These are phyloP conservation scores for Stephanodiscus minutulus DNA, from an alignment of 108 stramenopile genomes.

Conservation along the genomic window DNA sequence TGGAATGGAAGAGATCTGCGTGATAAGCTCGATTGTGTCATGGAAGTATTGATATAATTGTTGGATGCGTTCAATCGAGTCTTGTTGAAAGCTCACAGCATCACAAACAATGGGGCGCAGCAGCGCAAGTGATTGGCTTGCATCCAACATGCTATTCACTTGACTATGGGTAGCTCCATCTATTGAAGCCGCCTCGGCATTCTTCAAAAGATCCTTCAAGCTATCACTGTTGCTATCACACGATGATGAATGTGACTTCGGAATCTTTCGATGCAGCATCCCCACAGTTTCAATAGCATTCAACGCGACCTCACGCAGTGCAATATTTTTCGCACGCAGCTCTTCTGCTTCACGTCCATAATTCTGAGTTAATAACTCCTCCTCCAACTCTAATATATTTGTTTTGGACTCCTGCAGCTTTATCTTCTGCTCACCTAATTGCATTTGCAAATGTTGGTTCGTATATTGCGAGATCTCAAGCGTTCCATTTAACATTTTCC, in stretches of 20 bases:
- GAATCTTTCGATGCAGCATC: background rate
- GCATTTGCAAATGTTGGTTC: constrained; percentile 4
- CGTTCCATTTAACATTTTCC: background rate
- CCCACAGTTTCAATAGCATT: constrained; percentile 18
- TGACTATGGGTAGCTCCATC: background rate
- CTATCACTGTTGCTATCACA: background rate
- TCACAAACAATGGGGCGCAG: constrained; percentile 21
- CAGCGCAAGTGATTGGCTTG: constrained; percentile 9
- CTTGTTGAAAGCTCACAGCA: constrained; percentile 11
- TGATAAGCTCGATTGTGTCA: background rate
- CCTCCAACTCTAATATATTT: background rate
- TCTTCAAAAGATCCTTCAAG: background rate
- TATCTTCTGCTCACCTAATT: background rate
- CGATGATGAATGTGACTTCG: background rate
- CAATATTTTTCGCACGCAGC: constrained; percentile 3
- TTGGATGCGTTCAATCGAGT: constrained; percentile 9
- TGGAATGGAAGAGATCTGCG: constrained; percentile 11
- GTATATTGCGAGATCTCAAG: background rate
- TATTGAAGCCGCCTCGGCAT: background rate
- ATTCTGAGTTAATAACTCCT: background rate
- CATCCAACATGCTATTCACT: background rate
- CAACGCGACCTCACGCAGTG: constrained; percentile 9
- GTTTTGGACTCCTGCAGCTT: constrained; percentile 2
- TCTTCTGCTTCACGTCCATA: background rate
- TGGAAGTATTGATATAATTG: constrained; percentile 13